Percentiles rank a stretch among this genome's conserved stretches.
Conservation (phyloP, 352 stramenopile species). For the Plasmopara muralis region DNA sequence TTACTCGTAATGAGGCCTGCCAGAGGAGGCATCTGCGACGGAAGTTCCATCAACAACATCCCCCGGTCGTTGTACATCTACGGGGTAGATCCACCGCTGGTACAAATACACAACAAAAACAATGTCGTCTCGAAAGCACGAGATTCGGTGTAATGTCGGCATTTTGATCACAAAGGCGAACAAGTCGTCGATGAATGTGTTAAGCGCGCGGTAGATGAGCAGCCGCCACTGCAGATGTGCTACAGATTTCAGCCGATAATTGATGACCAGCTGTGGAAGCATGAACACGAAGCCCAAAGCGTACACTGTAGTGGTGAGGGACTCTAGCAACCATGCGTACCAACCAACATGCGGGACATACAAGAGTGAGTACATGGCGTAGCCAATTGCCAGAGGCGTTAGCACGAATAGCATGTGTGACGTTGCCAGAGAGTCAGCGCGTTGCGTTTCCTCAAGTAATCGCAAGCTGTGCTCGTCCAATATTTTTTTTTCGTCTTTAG, state of each 20-base stretch:
- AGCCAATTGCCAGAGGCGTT: conserved; percentile 67
- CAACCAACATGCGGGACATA: conserved; percentile 74
- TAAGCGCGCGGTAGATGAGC: conserved; percentile 92
- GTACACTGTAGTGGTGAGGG: conserved; percentile 84
- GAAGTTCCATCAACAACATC: conserved; percentile 17
- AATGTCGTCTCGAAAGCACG: conserved; percentile 87
- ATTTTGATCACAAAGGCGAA: conserved; percentile 90
- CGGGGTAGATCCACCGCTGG: conserved; percentile 88
- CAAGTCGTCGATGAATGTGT: conserved; percentile 91
- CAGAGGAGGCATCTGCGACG: conserved; percentile 3
- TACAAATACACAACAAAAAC: conserved; percentile 89
- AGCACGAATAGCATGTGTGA: conserved; percentile 76
- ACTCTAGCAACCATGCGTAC: conserved; percentile 84
- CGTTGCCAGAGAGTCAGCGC: conserved; percentile 79
- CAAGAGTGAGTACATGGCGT: conserved; percentile 74
- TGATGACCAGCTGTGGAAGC: conserved; percentile 90
- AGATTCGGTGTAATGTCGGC: conserved; percentile 87
- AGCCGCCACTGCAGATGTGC: conserved; percentile 91
- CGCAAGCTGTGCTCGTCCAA: conserved; percentile 23
- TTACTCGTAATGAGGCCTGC: conserved; percentile 24
- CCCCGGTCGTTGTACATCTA: conserved; percentile 45
- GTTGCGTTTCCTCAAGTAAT: conserved; percentile 35
- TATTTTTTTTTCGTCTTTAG: conserved; percentile 28
- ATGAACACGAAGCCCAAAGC: conserved; percentile 89
- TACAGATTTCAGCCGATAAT: conserved; percentile 89